Base-by-base conservation (phyloP, 208 protist species). In the Acanthamoeba lenticulata region DNA sequence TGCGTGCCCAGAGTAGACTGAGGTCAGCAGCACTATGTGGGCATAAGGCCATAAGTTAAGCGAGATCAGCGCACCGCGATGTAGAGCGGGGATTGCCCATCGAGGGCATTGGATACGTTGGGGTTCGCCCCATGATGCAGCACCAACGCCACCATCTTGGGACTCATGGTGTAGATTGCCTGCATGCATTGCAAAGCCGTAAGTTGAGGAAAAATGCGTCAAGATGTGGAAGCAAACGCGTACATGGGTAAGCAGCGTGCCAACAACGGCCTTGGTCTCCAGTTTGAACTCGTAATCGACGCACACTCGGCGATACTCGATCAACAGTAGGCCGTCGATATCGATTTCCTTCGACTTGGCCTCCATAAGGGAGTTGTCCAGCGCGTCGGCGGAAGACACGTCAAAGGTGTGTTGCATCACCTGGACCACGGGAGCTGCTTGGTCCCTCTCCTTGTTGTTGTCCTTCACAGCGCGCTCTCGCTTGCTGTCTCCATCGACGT, bases 81-180 rank as follows among this genome's bases (percentile, higher is more conserved):
- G 45, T 57, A 85, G 7, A 85, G 74, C 0, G 74, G 74, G 42
- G 74, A 85, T 57, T 85, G 74, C 42, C 74, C 74, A 85, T 85
- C 74, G 32, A 2, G 2, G 45, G 74, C 5, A 29, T 85, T 47
- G n/a, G 74, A 4, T 21, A 85, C 3, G 74, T 85, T 85, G 42
- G 74, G 74, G 19, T 85, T 55, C 15, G 74, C 74, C 5, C 74
- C 74, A 21, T 85, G 74, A 36, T 85, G 6, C 32, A 85, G 44
- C 3, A 85, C 27, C 4, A 57, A 0, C 21, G 49, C 42, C 74
- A 85, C 74, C 42, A 85, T 57, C 13, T 85, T 29, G 15, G 74
- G 74, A 7, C 32, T 57, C n/a, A 36, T 40, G 27, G 27, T 52
- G 32, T 85, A 85, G 24, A 85, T 34, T 24, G 24, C 74, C 44